Base-by-base conservation (phyloP, 176 grass and related monocot genomes). In the Phyllostachys edulis region DNA sequence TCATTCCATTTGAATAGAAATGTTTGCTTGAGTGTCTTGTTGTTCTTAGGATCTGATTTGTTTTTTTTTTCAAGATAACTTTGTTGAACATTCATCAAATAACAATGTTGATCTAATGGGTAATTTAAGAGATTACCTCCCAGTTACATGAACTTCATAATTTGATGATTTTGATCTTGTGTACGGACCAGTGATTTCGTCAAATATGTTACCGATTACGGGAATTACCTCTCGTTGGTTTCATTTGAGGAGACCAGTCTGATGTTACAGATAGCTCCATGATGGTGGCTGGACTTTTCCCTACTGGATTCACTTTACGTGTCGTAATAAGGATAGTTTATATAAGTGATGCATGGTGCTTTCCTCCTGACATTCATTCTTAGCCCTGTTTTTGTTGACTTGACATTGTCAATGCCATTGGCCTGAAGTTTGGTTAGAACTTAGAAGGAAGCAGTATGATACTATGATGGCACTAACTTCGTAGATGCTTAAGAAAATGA, bases 281-380 rank as follows among this genome's bases (percentile, higher is more conserved):
- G 29, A 82, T 47, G 78, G 39, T 87, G 36, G 5, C 38, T 57
- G 8, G 26, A 36, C 14, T 67, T 87, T 40, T 67, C n/a, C 16
- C 64, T 79, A 26, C 47, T 69, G 39, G n/a, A 37, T 56, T 18
- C n/a, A 26, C 57, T 75, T 14, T 66, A 78, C 45, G 36, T 67
- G 50, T 21, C 2, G 1, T 67, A 55, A 63, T 17, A 54, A 82
- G 52, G 57, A 62, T 62, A 39, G 44, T 47, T 76, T 39, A 65
- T 63, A 66, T 82, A 61, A 82, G 21, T 41, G 41, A 23, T 76
- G 5, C 23, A 50, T 83, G 64, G 16, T 71, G 23, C 65, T 72
- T 67, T 74, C 42, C 45, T 81, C 54, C 37, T 46, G 87, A 76
- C 72, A 68, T 68, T 68, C 23, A 49, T 40, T 75, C 9, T 40